Percentiles rank a stretch among this genome's conserved stretches.
Evolutionary conservation across 305 asterid species (phyloP).

Genomic region (Coffea humblotiana): DNA sequence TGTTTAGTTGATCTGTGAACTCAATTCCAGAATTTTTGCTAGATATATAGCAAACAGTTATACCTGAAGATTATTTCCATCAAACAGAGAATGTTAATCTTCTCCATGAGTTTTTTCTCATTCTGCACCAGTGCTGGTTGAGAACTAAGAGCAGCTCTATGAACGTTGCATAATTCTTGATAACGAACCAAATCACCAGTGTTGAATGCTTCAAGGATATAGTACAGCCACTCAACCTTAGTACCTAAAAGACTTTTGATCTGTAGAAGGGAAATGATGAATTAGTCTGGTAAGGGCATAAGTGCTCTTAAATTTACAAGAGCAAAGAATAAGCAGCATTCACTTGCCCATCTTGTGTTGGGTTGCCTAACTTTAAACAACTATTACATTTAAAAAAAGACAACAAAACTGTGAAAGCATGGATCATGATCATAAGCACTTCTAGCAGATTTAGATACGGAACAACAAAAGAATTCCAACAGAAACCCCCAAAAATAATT

Average conservation of each 20-base stretch:
- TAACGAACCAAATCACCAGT: constrained; percentile 79
- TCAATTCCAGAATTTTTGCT: neutral
- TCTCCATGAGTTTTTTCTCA: constrained; percentile 86
- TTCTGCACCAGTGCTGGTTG: constrained; percentile 92
- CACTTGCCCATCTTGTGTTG: neutral
- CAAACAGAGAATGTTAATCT: constrained; percentile 91
- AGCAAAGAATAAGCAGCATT: neutral
- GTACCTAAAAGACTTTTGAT: constrained; percentile 79
- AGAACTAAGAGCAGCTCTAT: constrained; percentile 69
- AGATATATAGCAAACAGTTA: neutral
- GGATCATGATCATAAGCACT: neutral
- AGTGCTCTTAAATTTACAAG: neutral
- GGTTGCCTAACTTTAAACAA: neutral
- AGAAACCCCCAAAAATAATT: neutral
- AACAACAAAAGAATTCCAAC: neutral
- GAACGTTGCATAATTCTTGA: constrained; percentile 81
- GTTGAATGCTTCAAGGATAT: constrained; percentile 88
- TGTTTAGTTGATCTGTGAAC: neutral
- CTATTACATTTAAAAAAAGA: neutral
- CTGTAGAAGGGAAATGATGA: constrained; percentile 37
- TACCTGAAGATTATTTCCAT: constrained; percentile 96
- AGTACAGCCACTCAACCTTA: constrained; percentile 86
- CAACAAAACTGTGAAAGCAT: neutral
- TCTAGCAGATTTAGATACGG: neutral
- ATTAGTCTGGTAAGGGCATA: neutral